Base-by-base conservation (phyloP, 768 basidiomycete species). In the Mycena sanguinolenta region DNA sequence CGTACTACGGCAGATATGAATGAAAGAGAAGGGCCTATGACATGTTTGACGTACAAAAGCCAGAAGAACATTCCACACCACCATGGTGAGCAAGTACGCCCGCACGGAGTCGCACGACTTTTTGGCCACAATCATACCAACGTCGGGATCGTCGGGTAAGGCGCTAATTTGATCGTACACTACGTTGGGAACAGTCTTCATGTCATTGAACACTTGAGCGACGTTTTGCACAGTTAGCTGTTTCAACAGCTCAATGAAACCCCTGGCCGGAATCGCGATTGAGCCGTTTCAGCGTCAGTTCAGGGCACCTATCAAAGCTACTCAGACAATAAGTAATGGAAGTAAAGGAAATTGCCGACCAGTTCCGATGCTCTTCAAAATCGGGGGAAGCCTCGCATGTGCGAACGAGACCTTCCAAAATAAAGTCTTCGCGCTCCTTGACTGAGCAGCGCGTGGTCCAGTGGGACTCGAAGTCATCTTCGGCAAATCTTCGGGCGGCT, bases 331-430 rank as follows among this genome's bases (percentile, higher is more conserved):
- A 16, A 14, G 6, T n/a, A 3, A n/a, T n/a, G n/a, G 23, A 12
- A 34, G 21, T 12, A 21, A 9, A 13, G 14, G 14, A 25, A 27
- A 19, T 34, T 42, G 21, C 39, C 2, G 14, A 65, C 69, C 69
- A 70, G 39, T 61, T 60, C 1, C 69, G 63, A 36, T 58, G 65
- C 10, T 38, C 66, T 58, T 71, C 72, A 46, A 75, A 75, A 52
- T 73, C 72, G 2, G 69, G 74, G 17, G 65, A 66, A 16, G 74
- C 74, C 9, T 62, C 30, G n/a, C 74, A 75, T 25, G 72, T 63
- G 19, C 74, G 60, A 3, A 63, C 54, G 19, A 75, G 72, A 25
- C 74, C 74, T 52, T 71, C 74, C 16, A 75, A 21, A 27, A 73
- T 69, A 55, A 67, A 69, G n/a, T 69, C 67, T 28, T 75, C 74